A percentile compares a stretch with the other conserved stretches of the same genome.
phyloP scores from a whole-genome alignment of 805 yeast genomes.

The Wickerhamiella sorbophila region DNA sequence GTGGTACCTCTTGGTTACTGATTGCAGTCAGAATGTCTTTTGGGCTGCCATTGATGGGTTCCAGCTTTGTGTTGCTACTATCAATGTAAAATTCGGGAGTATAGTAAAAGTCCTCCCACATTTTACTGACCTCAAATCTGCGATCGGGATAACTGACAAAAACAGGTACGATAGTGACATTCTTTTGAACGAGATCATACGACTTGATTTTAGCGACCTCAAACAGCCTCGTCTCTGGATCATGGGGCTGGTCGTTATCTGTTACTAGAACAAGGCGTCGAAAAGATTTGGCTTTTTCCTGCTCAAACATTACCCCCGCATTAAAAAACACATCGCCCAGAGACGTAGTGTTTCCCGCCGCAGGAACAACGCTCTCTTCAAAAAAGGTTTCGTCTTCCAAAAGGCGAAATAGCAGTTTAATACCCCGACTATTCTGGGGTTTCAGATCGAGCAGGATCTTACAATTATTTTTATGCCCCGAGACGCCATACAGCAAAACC shows the following conservation, averaged over 20 bases:
- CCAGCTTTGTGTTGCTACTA: neutral
- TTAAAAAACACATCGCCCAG: slow-evolving; percentile 6
- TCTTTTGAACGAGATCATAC: slow-evolving; percentile 13
- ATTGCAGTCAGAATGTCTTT: slow-evolving; percentile 3
- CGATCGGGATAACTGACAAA: slow-evolving; percentile 6
- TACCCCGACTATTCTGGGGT: slow-evolving; percentile 11
- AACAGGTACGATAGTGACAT: slow-evolving; percentile 13
- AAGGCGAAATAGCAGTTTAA: slow-evolving; percentile 13
- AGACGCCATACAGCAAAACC: slow-evolving; percentile 36
- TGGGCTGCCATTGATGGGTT: neutral
- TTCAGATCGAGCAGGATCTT: slow-evolving; percentile 6
- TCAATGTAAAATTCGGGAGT: neutral
- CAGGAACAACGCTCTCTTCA: slow-evolving; percentile 1
- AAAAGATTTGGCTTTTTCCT: slow-evolving; percentile 7
- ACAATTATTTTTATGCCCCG: slow-evolving; percentile 24
- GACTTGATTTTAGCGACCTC: slow-evolving; percentile 21
- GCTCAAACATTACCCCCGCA: slow-evolving; percentile 8
- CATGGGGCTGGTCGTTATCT: slow-evolving; percentile 13
- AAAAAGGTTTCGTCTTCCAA: slow-evolving; percentile 2
- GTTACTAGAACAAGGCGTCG: slow-evolving; percentile 14
- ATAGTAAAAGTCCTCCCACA: slow-evolving; percentile 12
- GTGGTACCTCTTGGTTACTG: slow-evolving; percentile 5
- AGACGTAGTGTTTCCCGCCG: neutral
- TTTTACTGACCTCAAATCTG: slow-evolving; percentile 10
- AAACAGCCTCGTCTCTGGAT: slow-evolving; percentile 12